Percentiles rank a stretch among this genome's conserved stretches.
Conservation (phyloP, 2,329 filamentous ascomycete genomes). For the Alternaria triticimaculans region DNA sequence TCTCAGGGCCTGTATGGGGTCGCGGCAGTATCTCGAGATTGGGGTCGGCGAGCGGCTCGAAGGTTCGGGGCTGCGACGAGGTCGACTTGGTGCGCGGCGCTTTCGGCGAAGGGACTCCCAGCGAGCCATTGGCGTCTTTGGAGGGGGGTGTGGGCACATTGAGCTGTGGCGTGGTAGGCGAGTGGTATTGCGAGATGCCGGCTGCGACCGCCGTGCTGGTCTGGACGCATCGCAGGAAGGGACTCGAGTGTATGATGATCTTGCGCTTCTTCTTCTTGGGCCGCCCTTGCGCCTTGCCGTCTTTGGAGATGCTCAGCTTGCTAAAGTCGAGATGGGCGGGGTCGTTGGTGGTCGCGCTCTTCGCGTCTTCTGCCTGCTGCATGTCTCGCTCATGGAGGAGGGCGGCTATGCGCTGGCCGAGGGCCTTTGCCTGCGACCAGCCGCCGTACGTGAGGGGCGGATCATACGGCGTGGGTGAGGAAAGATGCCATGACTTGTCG, state of each 20-base stretch:
- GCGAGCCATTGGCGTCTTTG: slow-evolving; percentile 20
- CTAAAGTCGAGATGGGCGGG: slow-evolving; percentile 29
- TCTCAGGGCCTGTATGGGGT: slow-evolving; percentile 43
- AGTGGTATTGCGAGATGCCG: slow-evolving; percentile 74
- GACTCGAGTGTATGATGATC: slow-evolving; percentile 90
- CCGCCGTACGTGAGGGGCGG: slow-evolving; percentile 93
- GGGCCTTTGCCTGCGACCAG: slow-evolving; percentile 83
- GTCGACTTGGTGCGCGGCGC: slow-evolving; percentile 22
- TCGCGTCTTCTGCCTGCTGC: slow-evolving; percentile 50
- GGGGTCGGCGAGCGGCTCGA: slow-evolving; percentile 48
- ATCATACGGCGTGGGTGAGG: slow-evolving; percentile 92
- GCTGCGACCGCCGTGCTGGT: slow-evolving; percentile 88
- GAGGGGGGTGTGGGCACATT: slow-evolving; percentile 27
- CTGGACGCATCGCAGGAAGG: slow-evolving; percentile 90
- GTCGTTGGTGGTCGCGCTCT: slow-evolving; percentile 23
- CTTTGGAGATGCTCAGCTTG: slow-evolving; percentile 24
- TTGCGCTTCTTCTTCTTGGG: slow-evolving; percentile 67
- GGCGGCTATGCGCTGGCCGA: slow-evolving; percentile 83
- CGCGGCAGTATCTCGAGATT: slow-evolving; percentile 45
- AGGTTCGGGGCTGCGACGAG: slow-evolving; percentile 27
- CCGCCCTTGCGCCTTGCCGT: not conserved
- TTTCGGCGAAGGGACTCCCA: slow-evolving; percentile 20
- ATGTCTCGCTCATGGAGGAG: slow-evolving; percentile 64
- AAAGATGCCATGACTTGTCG: slow-evolving; percentile 93
- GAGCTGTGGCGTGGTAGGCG: slow-evolving; percentile 36